Base-by-base conservation (phyloP, 441 rosid genomes). In the Sinapis alba region DNA sequence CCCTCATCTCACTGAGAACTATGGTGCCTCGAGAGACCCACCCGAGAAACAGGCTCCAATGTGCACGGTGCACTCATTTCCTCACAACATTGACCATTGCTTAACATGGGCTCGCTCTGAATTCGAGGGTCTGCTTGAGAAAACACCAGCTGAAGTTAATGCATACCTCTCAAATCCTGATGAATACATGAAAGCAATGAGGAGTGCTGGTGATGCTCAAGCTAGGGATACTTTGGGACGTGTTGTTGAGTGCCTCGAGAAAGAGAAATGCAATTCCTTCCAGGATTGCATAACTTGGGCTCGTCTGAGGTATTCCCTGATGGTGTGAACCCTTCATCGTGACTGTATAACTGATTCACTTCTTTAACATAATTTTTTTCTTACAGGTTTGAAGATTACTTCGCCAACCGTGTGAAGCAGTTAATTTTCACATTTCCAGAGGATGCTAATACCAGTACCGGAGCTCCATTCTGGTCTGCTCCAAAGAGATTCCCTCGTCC, bases 1-100 rank as follows among this genome's bases (percentile, higher is more conserved):
- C 79, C 97, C 97, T 70, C 99, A 96, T 76, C 81, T 96, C 53
- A 93, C 97, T 36, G 98, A 96, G 83, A 96, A 96, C 71, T 96
- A 96, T 69, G 97, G 99, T 60, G 99, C 99, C 59, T 96, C 99
- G 3, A 81, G 94, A 75, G 99, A 96, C 43, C 97, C 98, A 13
- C 99, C 99, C 11, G 98, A 93, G 87, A 93, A 91, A 82, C 97
- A 96, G 84, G 97, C 99, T 24, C 97, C 99, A 5, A 96, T 96
- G 97, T 96, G 99, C 81, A 93, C 98, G 0, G 97, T 93, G 62
- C 99, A 93, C 80, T 96, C 99, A 7, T 96, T 96, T 81, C 99
- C 98, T 3, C 98, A 93, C 84, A 96, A 96, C 78, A 93, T 96
- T 68, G 98, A 96, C 80, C 99, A 96, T 74, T 93, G 97, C 82